These are phyloP conservation scores for Solanum chaucha DNA, from an alignment of 257 asterid species.

Conservation along the genomic window DNA sequence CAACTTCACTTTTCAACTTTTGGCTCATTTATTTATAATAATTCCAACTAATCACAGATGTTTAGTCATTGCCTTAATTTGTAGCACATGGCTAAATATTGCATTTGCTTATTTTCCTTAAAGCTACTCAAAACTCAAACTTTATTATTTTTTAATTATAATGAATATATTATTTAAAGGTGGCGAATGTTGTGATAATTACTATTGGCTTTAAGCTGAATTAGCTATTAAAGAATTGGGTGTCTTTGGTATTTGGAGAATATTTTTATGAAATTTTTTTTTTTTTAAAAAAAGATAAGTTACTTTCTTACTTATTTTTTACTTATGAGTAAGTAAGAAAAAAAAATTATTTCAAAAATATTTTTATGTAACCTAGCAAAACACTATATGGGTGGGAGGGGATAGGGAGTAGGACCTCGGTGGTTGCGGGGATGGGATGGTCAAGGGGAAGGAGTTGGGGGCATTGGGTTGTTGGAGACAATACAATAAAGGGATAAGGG, in stretches of 20 bases:
- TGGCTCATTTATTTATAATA: background rate
- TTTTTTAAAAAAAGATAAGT: too few relatives aligned
- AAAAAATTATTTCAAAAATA: too few relatives aligned
- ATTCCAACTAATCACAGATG: background rate
- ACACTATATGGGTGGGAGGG: background rate
- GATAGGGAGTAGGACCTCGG: background rate
- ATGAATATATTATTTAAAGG: background rate
- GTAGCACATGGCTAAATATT: background rate
- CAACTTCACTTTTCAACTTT: background rate
- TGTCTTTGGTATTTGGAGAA: background rate
- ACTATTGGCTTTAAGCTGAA: background rate
- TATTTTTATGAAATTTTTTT: too few relatives aligned
- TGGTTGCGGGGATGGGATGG: background rate
- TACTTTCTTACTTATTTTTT: too few relatives aligned
- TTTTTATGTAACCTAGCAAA: too few relatives aligned
- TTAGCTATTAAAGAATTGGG: background rate
- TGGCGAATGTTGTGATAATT: background rate
- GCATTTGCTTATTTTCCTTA: background rate
- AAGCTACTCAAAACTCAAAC: background rate
- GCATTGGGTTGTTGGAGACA: background rate
- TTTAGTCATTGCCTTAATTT: background rate
- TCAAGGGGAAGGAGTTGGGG: background rate
- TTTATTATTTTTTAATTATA: background rate
- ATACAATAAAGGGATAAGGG: too few relatives aligned
- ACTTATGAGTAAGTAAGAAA: too few relatives aligned